These are phyloP conservation scores for Zasmidium citrigriseum DNA, from an alignment of 2,329 filamentous ascomycete genomes.

Conservation along the genomic window DNA sequence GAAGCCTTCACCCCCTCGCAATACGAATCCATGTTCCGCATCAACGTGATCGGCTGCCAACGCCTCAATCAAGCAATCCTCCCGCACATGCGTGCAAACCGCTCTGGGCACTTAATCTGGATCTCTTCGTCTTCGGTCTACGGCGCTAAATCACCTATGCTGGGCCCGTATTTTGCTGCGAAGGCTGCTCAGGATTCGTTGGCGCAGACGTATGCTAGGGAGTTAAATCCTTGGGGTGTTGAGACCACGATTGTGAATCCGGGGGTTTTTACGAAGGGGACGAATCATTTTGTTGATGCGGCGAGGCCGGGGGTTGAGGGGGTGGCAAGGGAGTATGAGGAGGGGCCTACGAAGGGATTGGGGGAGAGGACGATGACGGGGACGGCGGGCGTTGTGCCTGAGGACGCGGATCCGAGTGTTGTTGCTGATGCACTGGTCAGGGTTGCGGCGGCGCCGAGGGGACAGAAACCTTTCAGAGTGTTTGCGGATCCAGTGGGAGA, in stretches of 20 bases:
- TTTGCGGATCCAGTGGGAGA: slow-evolving; percentile 9
- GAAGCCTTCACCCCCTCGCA: slow-evolving; percentile 10
- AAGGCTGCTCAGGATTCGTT: slow-evolving; percentile 16
- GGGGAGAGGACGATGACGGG: slow-evolving; percentile 11
- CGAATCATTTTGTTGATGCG: slow-evolving; percentile 10
- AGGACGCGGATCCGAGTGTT: slow-evolving; percentile 11
- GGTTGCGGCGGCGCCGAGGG: slow-evolving; percentile 4
- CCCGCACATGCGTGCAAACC: slow-evolving; percentile 12
- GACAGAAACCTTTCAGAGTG: slow-evolving; percentile 15
- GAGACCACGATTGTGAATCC: slow-evolving; percentile 14
- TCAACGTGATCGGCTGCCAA: slow-evolving; percentile 16
- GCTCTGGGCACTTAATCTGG: slow-evolving; percentile 13
- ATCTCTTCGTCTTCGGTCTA: slow-evolving; percentile 16
- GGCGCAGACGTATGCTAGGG: slow-evolving; percentile 8
- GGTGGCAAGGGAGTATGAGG: slow-evolving; percentile 10
- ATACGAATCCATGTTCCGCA: slow-evolving; percentile 12
- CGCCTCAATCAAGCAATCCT: slow-evolving; percentile 15
- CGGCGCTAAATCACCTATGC: slow-evolving; percentile 11
- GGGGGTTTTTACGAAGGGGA: slow-evolving; percentile 13
- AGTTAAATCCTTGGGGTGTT: slow-evolving; percentile 15
- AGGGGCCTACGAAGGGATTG: slow-evolving; percentile 9
- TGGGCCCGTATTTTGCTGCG: slow-evolving; percentile 12
- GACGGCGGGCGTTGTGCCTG: slow-evolving; percentile 8
- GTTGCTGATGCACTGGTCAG: slow-evolving; percentile 13
- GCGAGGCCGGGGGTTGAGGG: slow-evolving; percentile 2